Conservation (phyloP, 176 grass and related monocot genomes). For the Bromus sterilis region DNA sequence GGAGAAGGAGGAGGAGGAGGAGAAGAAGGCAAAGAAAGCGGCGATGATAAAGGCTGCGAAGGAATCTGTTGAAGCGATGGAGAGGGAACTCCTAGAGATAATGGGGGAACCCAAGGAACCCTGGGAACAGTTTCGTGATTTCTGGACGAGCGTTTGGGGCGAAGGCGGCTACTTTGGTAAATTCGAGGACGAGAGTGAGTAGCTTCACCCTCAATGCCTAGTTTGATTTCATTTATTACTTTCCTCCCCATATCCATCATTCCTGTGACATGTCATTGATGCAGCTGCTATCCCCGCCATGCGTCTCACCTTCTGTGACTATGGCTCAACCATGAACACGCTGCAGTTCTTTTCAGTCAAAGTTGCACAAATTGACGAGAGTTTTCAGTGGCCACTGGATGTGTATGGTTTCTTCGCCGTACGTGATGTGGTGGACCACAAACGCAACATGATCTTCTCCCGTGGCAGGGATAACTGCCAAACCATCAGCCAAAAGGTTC, state of each 20-base stretch:
- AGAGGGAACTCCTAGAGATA: neutral
- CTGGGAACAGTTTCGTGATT: neutral
- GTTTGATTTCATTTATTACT: neutral
- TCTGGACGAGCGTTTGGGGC: neutral
- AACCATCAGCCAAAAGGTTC: neutral
- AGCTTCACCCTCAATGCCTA: neutral
- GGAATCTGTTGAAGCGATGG: neutral
- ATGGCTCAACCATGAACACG: neutral
- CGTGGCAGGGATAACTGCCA: neutral
- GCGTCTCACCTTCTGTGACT: neutral
- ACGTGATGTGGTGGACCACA: neutral
- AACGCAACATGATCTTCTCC: conserved; percentile 9
- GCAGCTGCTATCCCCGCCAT: neutral
- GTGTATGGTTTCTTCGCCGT: neutral
- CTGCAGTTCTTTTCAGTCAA: conserved; percentile 9
- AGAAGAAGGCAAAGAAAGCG: neutral
- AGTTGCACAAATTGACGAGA: neutral
- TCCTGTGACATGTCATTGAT: neutral
- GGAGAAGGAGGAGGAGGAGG: neutral
- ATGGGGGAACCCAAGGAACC: neutral
- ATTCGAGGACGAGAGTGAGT: neutral
- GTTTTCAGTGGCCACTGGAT: neutral
- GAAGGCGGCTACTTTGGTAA: neutral
- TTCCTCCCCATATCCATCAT: neutral
- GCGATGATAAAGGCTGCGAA: neutral